Percentiles rank a stretch among this genome's conserved stretches.
These are phyloP conservation scores for Leonotis leonurus DNA, from an alignment of 257 asterid genomes.

Conservation along the genomic window DNA sequence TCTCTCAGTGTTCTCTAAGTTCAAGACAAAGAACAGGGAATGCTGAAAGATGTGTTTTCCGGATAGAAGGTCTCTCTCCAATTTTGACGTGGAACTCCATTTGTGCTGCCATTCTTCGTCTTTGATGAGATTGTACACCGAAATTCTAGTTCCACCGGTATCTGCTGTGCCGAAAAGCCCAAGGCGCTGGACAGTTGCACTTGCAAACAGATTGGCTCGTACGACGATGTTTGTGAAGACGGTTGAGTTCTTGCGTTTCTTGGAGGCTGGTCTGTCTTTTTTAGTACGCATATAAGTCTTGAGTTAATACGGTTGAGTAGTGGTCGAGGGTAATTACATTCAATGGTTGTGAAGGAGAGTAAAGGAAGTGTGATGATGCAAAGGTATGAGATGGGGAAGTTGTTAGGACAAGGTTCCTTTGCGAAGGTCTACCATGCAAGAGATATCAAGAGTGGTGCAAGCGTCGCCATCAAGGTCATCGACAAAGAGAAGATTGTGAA, in stretches of 20 bases:
- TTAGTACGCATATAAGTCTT: background rate
- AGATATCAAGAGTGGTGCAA: conserved; percentile 35
- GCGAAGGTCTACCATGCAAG: conserved; percentile 81
- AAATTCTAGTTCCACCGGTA: background rate
- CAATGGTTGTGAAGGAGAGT: conserved; percentile 38
- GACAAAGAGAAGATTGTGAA: conserved; percentile 44
- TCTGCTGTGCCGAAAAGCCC: conserved; percentile 15
- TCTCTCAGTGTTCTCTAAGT: conserved; percentile 22
- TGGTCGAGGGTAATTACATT: conserved; percentile 2
- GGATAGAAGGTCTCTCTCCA: conserved; percentile 32
- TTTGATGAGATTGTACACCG: conserved; percentile 41
- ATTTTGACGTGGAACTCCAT: conserved; percentile 30
- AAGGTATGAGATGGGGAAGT: conserved; percentile 64
- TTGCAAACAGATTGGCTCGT: conserved; percentile 23
- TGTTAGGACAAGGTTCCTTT: conserved; percentile 83
- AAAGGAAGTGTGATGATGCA: conserved; percentile 49
- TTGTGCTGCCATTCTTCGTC: conserved; percentile 32
- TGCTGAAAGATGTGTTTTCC: conserved; percentile 78
- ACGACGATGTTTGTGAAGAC: conserved; percentile 55
- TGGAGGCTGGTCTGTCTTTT: background rate
- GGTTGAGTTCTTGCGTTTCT: conserved; percentile 38
- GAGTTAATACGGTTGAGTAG: conserved; percentile 13
- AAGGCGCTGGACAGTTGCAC: background rate
- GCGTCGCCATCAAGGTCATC: conserved; percentile 68
- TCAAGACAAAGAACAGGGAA: conserved; percentile 46